Base-by-base conservation (phyloP, 805 yeast species). In the Lipomyces yamadae region DNA sequence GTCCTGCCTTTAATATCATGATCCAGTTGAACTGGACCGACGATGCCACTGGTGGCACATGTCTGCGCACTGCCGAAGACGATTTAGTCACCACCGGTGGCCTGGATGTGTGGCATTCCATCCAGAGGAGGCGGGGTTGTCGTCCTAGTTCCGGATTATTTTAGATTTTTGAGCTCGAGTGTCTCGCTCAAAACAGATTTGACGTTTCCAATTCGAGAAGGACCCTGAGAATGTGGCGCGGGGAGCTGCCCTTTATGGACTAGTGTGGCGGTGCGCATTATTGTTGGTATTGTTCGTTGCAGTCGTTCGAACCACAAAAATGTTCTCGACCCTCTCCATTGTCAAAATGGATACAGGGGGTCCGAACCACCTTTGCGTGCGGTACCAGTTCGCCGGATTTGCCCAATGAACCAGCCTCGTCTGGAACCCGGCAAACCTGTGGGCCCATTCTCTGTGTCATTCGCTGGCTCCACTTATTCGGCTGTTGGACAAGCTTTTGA, bases 181-280 rank as follows among this genome's bases (percentile, higher is more conserved):
- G 7, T 4, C 8, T 42, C 18, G 48, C 48, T 52, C 55, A 15
- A 7, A 13, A 18, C 7, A 32, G 55, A 15, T 33, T 18, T 52
- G 55, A 24, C 33, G 15, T n/a, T 30, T 8, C 34, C 55, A 7
- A 52, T 15, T 52, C 24, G 11, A 18, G 55, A 52, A 52, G 55
- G 55, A 52, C 55, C 55, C 55, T 52, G 55, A 18, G 24, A 3
- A n/a, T 42, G 48, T n/a, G 48, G 48, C 48, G 24, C 6, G 4
- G 48, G 4, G n/a, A 4, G 13, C 8, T 42, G 3, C 48, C 48
- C 18, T 6, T 13, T 42, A 42, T 42, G 48, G 48, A 2, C 15
- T 42, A 42, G 48, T 42, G 18, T 35, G 39, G 39, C 39, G 39
- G 37, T 34, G 37, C 37, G 8, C 8, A 34, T 7, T 6, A 1